Percentiles rank a stretch among this genome's conserved stretches.
phyloP scores from a whole-genome alignment of 805 yeast genomes.

The Candida nitratophila region DNA sequence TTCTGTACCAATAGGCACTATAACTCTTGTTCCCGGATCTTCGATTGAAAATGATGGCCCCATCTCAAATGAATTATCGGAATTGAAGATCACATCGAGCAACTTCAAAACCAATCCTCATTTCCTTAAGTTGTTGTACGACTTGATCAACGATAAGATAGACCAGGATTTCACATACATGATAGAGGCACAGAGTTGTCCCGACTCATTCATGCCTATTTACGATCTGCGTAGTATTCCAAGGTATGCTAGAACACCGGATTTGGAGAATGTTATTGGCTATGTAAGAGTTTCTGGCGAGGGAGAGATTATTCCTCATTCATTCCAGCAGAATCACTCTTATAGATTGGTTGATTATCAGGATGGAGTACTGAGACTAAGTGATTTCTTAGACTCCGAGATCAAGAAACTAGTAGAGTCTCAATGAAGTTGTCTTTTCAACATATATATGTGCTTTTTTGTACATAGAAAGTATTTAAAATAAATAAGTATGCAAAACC shows the following conservation, averaged over 20 bases:
- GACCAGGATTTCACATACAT: conserved; percentile 45
- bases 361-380: conserved; percentile 44
- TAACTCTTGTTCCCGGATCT: too few relatives aligned
- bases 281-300: conserved; percentile 51
- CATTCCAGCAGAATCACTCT: conserved; percentile 52
- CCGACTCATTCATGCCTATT: conserved; percentile 55
- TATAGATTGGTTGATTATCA: conserved; percentile 42
- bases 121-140: conserved; percentile 18
- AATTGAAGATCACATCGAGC: conserved; percentile 9
- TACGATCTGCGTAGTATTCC: conserved; percentile 66
- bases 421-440: too few relatives aligned
- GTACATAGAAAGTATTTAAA: too few relatives aligned
- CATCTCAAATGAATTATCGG: background rate
- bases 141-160: conserved; percentile 16
- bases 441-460: too few relatives aligned
- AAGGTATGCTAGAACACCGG: conserved; percentile 58
- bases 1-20: too few relatives aligned
- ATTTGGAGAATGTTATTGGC: conserved; percentile 64
- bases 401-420: conserved; percentile 18
- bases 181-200: conserved; percentile 49
- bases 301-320: conserved; percentile 46
- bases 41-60: too few relatives aligned
- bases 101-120: conserved; percentile 21
- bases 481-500: too few relatives aligned
- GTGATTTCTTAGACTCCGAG: conserved; percentile 42